Evolutionary conservation across 768 basidiomycete species (phyloP), one percentile per base, ranked within the genome.

Genomic region (Tricholoma sp.): DNA sequence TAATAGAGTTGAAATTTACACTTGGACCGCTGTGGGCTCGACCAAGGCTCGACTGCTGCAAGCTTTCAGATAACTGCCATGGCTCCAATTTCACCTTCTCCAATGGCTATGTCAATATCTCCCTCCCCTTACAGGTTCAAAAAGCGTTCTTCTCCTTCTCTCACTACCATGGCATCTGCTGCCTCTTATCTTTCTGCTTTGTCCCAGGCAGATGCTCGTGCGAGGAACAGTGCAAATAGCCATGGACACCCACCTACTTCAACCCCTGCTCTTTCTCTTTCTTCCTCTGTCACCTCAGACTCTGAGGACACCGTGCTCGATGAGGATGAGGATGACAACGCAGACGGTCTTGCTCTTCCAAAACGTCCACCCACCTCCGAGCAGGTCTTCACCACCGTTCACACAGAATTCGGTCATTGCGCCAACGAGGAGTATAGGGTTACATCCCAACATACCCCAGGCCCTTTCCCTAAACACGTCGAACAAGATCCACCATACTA

Each of bases 351-450:
- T 45, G 69, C 81, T 7, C 75, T 82, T 53, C 88, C 89, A 15
- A 64, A 73, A 49, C 74, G 72, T n/a, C 85, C 91, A 2, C 91
- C 91, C 0, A 91, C 87, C 36, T 92, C 89, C 0, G 86, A 88
- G 66, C 86, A 92, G 65, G 78, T 85, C 29, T 90, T 89, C 68
- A 80, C 73, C 39, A 90, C 89, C 11, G 79, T 89, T 39, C 91
- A 98, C 73, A 81, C 89, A 24, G 95, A 98, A 73, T 98, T 95
- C 68, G 95, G 95, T 1, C 92, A 94, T 70, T 94, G 91, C 65
- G 84, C 82, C 24, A 86, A 93, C 64, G 83, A 89, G 59, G 76
- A 75, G 24, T 91, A 83, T 67, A 78, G 93, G n/a, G 79, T 83
- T 61, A 80, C 75, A 11, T 88, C 88, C 1, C 76, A 82, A 58